Conservation (phyloP, 352 stramenopile species). For the Globisporangium acanthophoron region DNA sequence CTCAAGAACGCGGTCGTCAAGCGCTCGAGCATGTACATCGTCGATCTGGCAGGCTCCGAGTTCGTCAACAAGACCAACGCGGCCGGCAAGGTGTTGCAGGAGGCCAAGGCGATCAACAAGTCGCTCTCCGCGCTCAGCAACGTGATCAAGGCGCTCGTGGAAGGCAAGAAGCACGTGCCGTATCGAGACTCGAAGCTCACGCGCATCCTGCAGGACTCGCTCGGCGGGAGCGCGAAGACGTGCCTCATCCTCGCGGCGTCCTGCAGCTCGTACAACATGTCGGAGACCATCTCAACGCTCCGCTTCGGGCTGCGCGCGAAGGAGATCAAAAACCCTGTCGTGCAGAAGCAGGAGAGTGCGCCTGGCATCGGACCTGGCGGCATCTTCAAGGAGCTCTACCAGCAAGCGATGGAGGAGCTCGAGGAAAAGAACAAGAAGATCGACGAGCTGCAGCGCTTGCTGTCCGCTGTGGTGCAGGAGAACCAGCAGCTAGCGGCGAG, state of each 20-base stretch:
- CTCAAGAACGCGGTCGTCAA: conserved; percentile 21
- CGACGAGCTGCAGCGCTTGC: conserved; percentile 46
- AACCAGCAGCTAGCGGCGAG: conserved; percentile 9
- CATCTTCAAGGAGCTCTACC: conserved; percentile 67
- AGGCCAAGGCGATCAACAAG: conserved; percentile 87
- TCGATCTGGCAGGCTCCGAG: conserved; percentile 81
- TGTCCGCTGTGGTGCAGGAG: conserved; percentile 36
- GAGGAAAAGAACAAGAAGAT: conserved; percentile 68
- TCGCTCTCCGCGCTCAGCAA: conserved; percentile 80
- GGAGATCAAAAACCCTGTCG: conserved; percentile 75
- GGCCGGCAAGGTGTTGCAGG: conserved; percentile 68
- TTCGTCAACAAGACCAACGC: conserved; percentile 84
- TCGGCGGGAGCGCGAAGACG: conserved; percentile 92
- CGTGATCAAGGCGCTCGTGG: conserved; percentile 78
- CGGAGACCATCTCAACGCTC: conserved; percentile 75
- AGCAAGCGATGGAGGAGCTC: conserved; percentile 59
- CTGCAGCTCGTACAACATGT: conserved; percentile 74
- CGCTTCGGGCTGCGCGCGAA: conserved; percentile 69
- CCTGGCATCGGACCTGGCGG: conserved; percentile 16
- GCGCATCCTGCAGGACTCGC: conserved; percentile 80
- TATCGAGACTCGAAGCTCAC: conserved; percentile 87
- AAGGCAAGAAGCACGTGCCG: conserved; percentile 66
- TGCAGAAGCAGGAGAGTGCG: conserved; percentile 33
- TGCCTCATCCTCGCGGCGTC: conserved; percentile 94
- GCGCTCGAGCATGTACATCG: conserved; percentile 72